These are phyloP conservation scores for Halteria grandinella DNA, from an alignment of 73 alveolate species.

Conservation along the genomic window DNA sequence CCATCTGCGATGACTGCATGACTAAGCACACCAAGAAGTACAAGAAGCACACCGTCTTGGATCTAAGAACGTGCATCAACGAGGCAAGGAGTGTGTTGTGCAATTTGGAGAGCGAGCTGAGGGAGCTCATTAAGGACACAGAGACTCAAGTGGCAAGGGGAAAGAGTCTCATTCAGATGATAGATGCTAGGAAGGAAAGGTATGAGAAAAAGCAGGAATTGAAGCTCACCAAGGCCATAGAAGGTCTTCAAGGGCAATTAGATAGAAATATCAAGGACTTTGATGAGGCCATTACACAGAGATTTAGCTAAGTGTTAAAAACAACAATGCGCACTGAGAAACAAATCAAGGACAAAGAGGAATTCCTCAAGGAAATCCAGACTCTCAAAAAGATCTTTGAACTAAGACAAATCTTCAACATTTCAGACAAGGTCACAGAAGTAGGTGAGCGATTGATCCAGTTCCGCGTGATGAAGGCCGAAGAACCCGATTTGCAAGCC, in stretches of 20 bases:
- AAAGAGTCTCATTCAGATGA: conserved; percentile 10
- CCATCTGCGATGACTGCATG: conserved; percentile 42
- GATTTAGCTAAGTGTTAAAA: conserved; percentile 12
- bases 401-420: conserved; percentile 20
- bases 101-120: background rate
- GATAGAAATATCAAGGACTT: background rate
- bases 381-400: conserved; percentile 17
- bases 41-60: conserved; percentile 11
- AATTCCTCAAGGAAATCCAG: conserved; percentile 15
- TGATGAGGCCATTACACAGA: background rate
- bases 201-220: conserved; percentile 6
- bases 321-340: background rate
- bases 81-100: conserved; percentile 27
- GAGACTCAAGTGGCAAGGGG: conserved; percentile 12
- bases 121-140: conserved; percentile 35
- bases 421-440: conserved; percentile 3
- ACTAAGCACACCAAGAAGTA: conserved; percentile 6
- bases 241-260: conserved; percentile 16
- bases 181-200: conserved; percentile 21
- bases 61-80: conserved; percentile 20
- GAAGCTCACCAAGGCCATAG: conserved; percentile 14
- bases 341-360: conserved; percentile 15
- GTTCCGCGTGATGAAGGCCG: background rate
- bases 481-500: background rate
- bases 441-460: conserved; percentile 23